Conservation (phyloP, 2,329 filamentous ascomycete species). For the Colletotrichum sp. region DNA sequence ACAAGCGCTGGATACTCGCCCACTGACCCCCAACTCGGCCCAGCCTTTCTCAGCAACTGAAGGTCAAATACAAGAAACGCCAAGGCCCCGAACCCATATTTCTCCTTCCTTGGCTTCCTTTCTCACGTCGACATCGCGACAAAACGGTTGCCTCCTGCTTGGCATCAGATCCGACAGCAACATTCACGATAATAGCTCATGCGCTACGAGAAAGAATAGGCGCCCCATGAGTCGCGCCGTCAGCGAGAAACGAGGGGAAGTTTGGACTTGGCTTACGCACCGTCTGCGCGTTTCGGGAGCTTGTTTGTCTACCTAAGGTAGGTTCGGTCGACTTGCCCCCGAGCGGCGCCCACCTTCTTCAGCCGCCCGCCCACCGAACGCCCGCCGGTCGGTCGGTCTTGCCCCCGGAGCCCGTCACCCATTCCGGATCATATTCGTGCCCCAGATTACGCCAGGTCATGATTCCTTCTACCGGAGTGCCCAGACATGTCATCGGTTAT, state of each 20-base stretch:
- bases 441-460: neutral
- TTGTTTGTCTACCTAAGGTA: neutral
- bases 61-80: slow-evolving; percentile 17
- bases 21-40: neutral
- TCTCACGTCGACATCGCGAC: neutral
- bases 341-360: neutral
- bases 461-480: neutral
- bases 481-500: neutral
- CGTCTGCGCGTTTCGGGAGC: neutral
- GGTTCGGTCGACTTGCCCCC: neutral
- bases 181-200: neutral
- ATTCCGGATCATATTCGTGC: slow-evolving; percentile 11
- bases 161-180: neutral
- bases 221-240: neutral
- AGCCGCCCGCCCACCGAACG: neutral
- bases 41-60: neutral
- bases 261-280: slow-evolving; percentile 9
- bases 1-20: neutral
- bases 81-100: slow-evolving; percentile 1
- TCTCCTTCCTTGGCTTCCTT: neutral
- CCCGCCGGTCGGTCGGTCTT: neutral
- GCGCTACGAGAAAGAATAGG: neutral
- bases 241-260: neutral
- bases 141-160: neutral
- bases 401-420: neutral